Evolutionary conservation across 2,329 filamentous ascomycete species (phyloP), one percentile per base, ranked within the genome.

Genomic region (Trichoderma citrinoviride): DNA sequence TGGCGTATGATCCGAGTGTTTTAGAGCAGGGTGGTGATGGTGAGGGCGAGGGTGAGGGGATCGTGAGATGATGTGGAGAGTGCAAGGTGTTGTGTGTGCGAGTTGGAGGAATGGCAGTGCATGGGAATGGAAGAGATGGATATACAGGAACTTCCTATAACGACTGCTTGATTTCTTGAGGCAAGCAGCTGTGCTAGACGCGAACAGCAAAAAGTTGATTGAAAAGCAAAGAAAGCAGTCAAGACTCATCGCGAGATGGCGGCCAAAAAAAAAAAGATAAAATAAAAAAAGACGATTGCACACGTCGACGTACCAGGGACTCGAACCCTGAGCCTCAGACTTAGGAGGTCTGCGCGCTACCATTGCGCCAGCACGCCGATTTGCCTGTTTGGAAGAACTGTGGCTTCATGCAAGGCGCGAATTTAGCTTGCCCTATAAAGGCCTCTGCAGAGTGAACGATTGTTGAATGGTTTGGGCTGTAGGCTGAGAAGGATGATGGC

Each of bases 321-420:
- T 77, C 75, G 75, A 77, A 77, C 75, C 75, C 75, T 75, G 73
- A 77, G 71, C 75, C 75, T 76, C 74, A 76, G 75, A 75, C 75
- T 76, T 77, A 76, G 75, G 74, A 76, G 74, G 74, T 75, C 74
- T 76, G 73, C 73, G 73, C 74, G 74, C 74, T 76, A 76, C 74
- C 74, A 75, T 76, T 76, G 73, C 74, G 73, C 73, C 74, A 76
- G 73, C 73, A 71, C 72, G 75, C 72, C 63, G 19, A 14, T 29
- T 50, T 27, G 21, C 8, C n/a, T 25, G 37, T 5, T 52, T 61
- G 14, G 47, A 53, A 47, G 47, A 61, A 61, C 44, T 29, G 58
- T 43, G 58, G 33, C 58, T 61, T 61, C 52, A 53, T 61, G 46
- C 25, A 61, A 19, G 19, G 21, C 58, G 58, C 58, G 47, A 61